A percentile compares a stretch with the other conserved stretches of the same genome.
These are phyloP conservation scores for Hansfordia pulvinata DNA, from an alignment of 2,329 filamentous ascomycete species.

Conservation along the genomic window DNA sequence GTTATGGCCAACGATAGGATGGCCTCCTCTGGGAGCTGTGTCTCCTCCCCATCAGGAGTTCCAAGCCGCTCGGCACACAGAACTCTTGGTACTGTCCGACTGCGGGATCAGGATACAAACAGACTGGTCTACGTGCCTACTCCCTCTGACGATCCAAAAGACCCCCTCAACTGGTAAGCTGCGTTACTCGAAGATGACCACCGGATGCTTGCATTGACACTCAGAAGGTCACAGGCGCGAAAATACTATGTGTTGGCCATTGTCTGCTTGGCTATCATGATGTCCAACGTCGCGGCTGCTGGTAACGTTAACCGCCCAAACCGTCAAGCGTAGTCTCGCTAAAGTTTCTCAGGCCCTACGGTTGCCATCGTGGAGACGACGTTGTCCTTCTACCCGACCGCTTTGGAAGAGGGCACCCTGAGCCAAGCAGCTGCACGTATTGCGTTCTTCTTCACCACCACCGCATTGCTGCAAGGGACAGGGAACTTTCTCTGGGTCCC, in stretches of 20 bases:
- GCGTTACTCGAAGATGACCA: conserved; percentile 1
- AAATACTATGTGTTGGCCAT: conserved; percentile 2
- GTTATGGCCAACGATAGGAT: no score
- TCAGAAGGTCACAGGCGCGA: no score
- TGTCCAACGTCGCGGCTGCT: conserved; percentile 2
- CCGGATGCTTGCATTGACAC: no score
- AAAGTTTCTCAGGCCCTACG: not conserved
- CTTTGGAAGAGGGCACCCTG: not conserved
- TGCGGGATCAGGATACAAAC: conserved; percentile 5
- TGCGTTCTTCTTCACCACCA: conserved; percentile 1
- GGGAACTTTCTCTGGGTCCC: conserved; percentile 1
- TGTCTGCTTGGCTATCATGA: conserved; percentile 1
- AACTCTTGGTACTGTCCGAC: no score
- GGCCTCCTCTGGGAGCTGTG: no score
- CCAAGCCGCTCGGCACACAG: no score
- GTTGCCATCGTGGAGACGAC: conserved; percentile 1
- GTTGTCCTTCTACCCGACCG: conserved; percentile 1
- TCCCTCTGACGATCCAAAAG: conserved; percentile 19
- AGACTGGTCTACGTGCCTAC: conserved; percentile 17
- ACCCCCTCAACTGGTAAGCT: conserved; percentile 22
- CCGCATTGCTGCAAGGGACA: conserved; percentile 1
- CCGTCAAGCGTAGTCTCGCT: no score
- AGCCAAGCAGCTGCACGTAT: not conserved
- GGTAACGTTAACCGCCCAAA: no score
- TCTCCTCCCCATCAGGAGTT: no score